A percentile compares a stretch with the other conserved stretches of the same genome.
Conservation (phyloP, 176 grass and related monocot genomes). For the Bonia amplexicaulis region DNA sequence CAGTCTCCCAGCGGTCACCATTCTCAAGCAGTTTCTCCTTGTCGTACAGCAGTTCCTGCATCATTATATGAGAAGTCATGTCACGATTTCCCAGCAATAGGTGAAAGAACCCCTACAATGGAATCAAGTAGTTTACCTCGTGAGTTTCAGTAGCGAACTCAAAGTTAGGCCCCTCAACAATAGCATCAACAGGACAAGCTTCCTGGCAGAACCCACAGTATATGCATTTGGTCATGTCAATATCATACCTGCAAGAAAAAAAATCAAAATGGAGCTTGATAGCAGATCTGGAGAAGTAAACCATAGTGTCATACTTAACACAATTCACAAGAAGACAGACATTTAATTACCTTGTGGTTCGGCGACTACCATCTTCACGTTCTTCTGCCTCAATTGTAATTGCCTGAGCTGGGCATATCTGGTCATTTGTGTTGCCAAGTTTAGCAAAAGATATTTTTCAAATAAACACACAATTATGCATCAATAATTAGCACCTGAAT, state of each 20-base stretch:
- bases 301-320: background rate
- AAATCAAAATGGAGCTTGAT: background rate
- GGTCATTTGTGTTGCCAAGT: slow-evolving; percentile 11
- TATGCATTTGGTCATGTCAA: slow-evolving; percentile 99
- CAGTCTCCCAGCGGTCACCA: slow-evolving; percentile 91
- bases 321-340: background rate
- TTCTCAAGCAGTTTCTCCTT: slow-evolving; percentile 99
- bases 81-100: background rate
- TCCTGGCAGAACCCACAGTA: slow-evolving; percentile 99
- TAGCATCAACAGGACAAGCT: slow-evolving; percentile 97
- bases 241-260: slow-evolving; percentile 68
- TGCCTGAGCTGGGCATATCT: slow-evolving; percentile 98
- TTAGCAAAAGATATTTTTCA: background rate
- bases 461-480: background rate
- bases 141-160: slow-evolving; percentile 99
- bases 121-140: slow-evolving; percentile 46
- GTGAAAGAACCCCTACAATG: background rate
- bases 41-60: slow-evolving; percentile 91
- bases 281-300: background rate
- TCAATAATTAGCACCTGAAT: background rate
- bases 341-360: slow-evolving; percentile 76
- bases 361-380: slow-evolving; percentile 93
- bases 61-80: background rate
- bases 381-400: slow-evolving; percentile 99
- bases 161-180: slow-evolving; percentile 96